Evolutionary conservation across 208 protist species (phyloP).

Genomic region (Trypanosoma grayi): DNA sequence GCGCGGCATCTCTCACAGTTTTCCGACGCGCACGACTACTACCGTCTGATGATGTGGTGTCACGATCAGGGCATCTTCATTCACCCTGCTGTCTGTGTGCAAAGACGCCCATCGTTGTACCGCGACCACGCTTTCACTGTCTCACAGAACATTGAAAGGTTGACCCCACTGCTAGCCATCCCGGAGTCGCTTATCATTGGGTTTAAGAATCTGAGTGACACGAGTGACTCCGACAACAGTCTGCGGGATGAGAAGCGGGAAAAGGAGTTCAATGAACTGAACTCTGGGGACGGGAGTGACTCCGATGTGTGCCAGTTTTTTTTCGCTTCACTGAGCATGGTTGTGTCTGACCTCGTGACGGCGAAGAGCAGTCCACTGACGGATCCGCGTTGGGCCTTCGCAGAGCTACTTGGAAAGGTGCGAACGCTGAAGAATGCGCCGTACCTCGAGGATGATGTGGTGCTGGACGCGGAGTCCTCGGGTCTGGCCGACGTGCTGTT

Average conservation of each 20-base stretch:
- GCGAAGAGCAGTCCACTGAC: constrained; percentile 73
- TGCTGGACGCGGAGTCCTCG: constrained; percentile 49
- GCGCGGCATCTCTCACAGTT: constrained; percentile 52
- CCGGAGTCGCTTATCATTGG: constrained; percentile 75
- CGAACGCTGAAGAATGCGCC: constrained; percentile 84
- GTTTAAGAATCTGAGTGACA: constrained; percentile 45
- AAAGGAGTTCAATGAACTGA: constrained; percentile 73
- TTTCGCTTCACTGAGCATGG: constrained; percentile 82
- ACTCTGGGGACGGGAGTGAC: constrained; percentile 47
- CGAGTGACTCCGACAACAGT: constrained; percentile 40
- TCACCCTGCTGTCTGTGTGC: constrained; percentile 55
- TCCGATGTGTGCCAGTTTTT: constrained; percentile 87
- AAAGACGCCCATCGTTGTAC: constrained; percentile 39
- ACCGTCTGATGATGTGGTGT: constrained; percentile 89
- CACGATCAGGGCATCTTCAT: constrained; percentile 77
- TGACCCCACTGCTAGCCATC: constrained; percentile 81
- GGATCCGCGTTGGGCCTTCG: constrained; percentile 66
- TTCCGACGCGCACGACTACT: constrained; percentile 73
- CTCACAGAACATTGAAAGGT: constrained; percentile 34
- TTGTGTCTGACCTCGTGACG: constrained; percentile 82
- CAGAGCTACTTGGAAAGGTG: constrained; percentile 58
- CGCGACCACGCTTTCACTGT: constrained; percentile 81
- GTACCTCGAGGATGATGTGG: constrained; percentile 81
- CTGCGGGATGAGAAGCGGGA: constrained; percentile 63
- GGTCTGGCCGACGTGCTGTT: constrained; percentile 83